Evolutionary conservation across 768 basidiomycete species (phyloP), one percentile per base, ranked within the genome.

Genomic region (Royoungia palumana): DNA sequence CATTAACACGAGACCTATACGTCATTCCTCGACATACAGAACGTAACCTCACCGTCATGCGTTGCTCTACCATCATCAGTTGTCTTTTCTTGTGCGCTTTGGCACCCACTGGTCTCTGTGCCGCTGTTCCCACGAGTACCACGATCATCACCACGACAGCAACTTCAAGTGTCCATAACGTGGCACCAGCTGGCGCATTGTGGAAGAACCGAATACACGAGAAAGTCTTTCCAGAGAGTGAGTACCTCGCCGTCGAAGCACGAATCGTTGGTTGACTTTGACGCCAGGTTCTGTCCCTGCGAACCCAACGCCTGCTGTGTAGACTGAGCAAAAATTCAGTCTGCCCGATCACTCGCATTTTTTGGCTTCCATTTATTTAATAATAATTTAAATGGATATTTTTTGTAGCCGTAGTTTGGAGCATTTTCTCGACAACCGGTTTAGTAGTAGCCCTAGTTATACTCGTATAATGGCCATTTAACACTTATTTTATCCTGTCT

Each of bases 121-220:
- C 42, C 24, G 37, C 48, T 3, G 25, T 60, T 16, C 46, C 62
- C 27, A 11, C 35, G 19, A 5, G 24, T 2, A 45, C 46, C 25
- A 27, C 21, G 3, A 12, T 5, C 12, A 20, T 16, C 0, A 19
- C 17, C 24, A 25, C 41, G 6, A 8, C 50, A 2, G 9, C 32
- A 14, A 32, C 32, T 6, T 4, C 32, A 32, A 32, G 14, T 8
- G 30, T 30, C 30, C 32, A 32, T 16, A 16, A 16, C 9, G 14
- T 32, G 16, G 14, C 32, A 5, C 55, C 41, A 7, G 14, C n/a
- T 11, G 61, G 56, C 2, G 49, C 53, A 20, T 25, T 61, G 39
- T 49, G 46, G 24, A 64, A 54, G 59, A 44, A 49, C 34, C 50
- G 54, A 19, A 49, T 66, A 42, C 62, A 64, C 36, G 39, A 66